A percentile compares a stretch with the other conserved stretches of the same genome.
Evolutionary conservation across 306 rosid species (phyloP).

Genomic region (Prunus salicina): DNA sequence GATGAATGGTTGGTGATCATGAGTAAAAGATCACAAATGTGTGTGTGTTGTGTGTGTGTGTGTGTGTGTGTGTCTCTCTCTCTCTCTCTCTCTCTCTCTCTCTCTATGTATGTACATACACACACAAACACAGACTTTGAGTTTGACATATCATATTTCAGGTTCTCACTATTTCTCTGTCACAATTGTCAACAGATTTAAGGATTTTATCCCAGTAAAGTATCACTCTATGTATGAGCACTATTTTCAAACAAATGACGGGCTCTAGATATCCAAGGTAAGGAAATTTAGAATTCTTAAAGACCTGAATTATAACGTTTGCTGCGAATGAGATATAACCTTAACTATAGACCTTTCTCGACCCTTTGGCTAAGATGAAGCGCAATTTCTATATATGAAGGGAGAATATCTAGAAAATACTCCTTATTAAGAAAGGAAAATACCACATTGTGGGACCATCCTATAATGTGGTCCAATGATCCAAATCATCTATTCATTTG

Average conservation of each 20-base stretch:
- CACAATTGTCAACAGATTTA: slow-evolving; percentile 61
- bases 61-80: no score
- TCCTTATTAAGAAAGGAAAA: background rate
- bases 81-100: background rate
- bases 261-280: background rate
- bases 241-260: slow-evolving; percentile 32
- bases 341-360: background rate
- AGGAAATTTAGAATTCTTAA: background rate
- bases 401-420: background rate
- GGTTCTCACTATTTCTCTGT: slow-evolving; percentile 13
- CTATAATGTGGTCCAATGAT: background rate
- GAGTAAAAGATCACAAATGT: background rate
- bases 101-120: background rate
- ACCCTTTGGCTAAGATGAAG: background rate
- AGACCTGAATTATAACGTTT: background rate
- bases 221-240: slow-evolving; percentile 76
- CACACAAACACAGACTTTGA: background rate
- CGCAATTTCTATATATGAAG: background rate
- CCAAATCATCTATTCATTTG: background rate
- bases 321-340: background rate
- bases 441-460: background rate
- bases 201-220: slow-evolving; percentile 78
- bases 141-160: slow-evolving; percentile 15
- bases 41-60: background rate
- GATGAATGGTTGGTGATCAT: background rate